phyloP scores from a whole-genome alignment of 208 protist genomes.

The Wallacemonas sp. region DNA sequence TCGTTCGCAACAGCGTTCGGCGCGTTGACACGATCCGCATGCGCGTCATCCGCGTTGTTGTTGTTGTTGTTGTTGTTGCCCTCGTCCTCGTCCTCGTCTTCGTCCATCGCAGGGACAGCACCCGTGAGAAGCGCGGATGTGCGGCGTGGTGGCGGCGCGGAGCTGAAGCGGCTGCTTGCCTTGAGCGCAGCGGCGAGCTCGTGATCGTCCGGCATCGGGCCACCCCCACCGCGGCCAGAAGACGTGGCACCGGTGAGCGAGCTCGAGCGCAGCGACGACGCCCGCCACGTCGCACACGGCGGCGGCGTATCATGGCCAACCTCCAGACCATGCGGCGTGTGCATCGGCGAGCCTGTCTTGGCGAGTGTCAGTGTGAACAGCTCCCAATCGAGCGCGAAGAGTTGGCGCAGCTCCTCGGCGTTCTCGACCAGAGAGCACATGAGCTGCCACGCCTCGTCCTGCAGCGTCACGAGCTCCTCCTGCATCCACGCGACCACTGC shows the following conservation, averaged over 20 bases:
- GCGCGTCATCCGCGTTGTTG: neutral
- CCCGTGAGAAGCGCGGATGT: neutral
- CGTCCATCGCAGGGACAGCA: no score
- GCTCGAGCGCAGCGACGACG: conserved; percentile 8
- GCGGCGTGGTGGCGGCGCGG: conserved; percentile 5
- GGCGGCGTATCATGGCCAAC: no score
- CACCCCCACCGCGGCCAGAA: neutral
- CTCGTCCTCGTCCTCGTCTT: neutral
- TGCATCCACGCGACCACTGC: conserved; percentile 65
- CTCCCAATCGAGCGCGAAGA: conserved; percentile 12
- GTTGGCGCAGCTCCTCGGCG: conserved; percentile 27
- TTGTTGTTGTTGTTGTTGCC: neutral
- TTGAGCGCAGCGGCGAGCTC: conserved; percentile 8
- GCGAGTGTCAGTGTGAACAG: conserved; percentile 1
- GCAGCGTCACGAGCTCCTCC: conserved; percentile 67
- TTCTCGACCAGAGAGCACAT: conserved; percentile 63
- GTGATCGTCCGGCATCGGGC: neutral
- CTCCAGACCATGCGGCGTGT: no score
- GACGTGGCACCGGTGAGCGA: neutral
- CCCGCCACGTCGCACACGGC: no score
- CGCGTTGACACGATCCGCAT: neutral
- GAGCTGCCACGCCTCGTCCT: conserved; percentile 70
- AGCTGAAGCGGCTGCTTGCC: conserved; percentile 12
- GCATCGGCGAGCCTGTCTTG: no score
- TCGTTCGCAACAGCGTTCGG: neutral